These are phyloP conservation scores for Botrytis fabae DNA, from an alignment of 2,329 filamentous ascomycete genomes.

Conservation along the genomic window DNA sequence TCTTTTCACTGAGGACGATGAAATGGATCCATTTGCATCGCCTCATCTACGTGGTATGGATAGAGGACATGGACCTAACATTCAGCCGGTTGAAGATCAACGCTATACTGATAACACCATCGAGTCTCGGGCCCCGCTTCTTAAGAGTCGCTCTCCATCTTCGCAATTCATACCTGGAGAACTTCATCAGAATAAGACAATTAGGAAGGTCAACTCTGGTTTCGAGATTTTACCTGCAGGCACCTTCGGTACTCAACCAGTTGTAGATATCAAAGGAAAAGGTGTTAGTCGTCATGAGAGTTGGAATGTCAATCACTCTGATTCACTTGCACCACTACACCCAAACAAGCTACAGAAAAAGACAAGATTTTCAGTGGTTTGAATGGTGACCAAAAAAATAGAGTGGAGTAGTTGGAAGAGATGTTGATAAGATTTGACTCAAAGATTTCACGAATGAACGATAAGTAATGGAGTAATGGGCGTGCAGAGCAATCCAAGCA, in stretches of 20 bases:
- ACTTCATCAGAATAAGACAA: conserved; percentile 42
- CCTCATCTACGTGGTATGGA: conserved; percentile 23
- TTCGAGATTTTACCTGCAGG: conserved; percentile 47
- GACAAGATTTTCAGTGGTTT: conserved; percentile 1
- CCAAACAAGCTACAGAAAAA: conserved; percentile 22
- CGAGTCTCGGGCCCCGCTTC: conserved; percentile 24
- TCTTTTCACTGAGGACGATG: conserved; percentile 27
- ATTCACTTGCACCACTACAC: conserved; percentile 23
- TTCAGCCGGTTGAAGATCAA: background rate
- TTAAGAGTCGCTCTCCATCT: conserved; percentile 29
- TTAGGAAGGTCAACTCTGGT: conserved; percentile 44
- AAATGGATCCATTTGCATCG: conserved; percentile 31
- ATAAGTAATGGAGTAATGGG: background rate
- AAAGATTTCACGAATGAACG: background rate
- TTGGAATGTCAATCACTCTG: conserved; percentile 27
- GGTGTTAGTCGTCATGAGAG: conserved; percentile 23
- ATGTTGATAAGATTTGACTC: background rate
- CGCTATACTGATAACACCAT: conserved; percentile 5
- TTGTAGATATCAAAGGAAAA: conserved; percentile 26
- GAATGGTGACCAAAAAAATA: background rate
- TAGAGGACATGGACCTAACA: conserved; percentile 10
- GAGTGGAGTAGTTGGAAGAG: background rate
- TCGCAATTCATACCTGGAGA: conserved; percentile 42
- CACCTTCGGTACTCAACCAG: conserved; percentile 39
- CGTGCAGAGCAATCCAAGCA: background rate